A percentile compares a stretch with the other conserved stretches of the same genome.
These are phyloP conservation scores for Zangia roseola DNA, from an alignment of 768 basidiomycete species.

Conservation along the genomic window DNA sequence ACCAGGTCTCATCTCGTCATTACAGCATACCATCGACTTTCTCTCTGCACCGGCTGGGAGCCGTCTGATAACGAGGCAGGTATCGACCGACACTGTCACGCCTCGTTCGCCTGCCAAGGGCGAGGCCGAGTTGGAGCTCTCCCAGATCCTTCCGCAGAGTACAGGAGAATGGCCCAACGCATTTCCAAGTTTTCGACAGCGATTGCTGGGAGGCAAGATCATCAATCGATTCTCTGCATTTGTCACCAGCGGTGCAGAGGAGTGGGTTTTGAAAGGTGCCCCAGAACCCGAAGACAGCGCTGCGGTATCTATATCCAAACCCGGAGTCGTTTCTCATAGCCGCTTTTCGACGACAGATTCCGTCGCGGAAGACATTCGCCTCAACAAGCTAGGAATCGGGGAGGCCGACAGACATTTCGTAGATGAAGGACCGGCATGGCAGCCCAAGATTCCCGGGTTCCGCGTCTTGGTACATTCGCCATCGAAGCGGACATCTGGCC, in stretches of 20 bases:
- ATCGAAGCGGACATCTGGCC: slow-evolving; percentile 63
- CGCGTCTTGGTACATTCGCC: slow-evolving; percentile 77
- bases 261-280: slow-evolving; percentile 73
- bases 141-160: slow-evolving; percentile 57
- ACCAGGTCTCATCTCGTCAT: not conserved
- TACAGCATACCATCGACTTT: slow-evolving; percentile 68
- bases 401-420: slow-evolving; percentile 73
- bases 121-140: slow-evolving; percentile 24
- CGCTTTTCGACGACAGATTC: slow-evolving; percentile 33
- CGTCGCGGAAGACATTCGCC: slow-evolving; percentile 41
- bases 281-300: slow-evolving; percentile 31
- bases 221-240: slow-evolving; percentile 85
- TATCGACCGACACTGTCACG: slow-evolving; percentile 48
- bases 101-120: slow-evolving; percentile 40
- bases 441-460: slow-evolving; percentile 69
- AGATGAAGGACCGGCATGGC: slow-evolving; percentile 72
- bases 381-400: slow-evolving; percentile 41
- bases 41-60: slow-evolving; percentile 44
- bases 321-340: slow-evolving; percentile 15
- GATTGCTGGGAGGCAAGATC: slow-evolving; percentile 72
- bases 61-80: slow-evolving; percentile 26
- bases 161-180: slow-evolving; percentile 64
- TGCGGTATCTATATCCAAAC: slow-evolving; percentile 11
- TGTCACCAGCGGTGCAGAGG: slow-evolving; percentile 83
- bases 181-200: slow-evolving; percentile 69